phyloP scores from a whole-genome alignment of 2,329 filamentous ascomycete genomes.

The Rachicladosporium sp. region DNA sequence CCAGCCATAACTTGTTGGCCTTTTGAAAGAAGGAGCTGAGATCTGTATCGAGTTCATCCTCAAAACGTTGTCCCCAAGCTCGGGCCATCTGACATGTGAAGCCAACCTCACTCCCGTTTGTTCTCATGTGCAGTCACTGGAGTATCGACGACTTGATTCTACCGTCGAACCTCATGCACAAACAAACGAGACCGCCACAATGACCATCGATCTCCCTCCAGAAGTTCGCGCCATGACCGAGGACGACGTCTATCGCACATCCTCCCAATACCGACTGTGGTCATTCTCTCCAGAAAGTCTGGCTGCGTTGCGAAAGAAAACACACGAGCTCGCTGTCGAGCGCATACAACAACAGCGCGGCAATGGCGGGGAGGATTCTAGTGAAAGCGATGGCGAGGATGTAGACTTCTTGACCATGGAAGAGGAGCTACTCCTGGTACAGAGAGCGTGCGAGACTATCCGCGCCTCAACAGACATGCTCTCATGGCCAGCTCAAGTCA shows the following conservation, averaged over 20 bases:
- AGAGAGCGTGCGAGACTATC: slow-evolving; percentile 55
- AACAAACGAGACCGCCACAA: neutral
- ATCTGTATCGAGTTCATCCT: no score
- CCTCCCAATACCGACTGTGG: slow-evolving; percentile 86
- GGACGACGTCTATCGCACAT: slow-evolving; percentile 80
- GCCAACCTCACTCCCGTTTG: neutral
- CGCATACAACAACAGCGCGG: slow-evolving; percentile 35
- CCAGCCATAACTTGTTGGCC: neutral
- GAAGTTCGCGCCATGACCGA: slow-evolving; percentile 48
- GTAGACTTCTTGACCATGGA: slow-evolving; percentile 71
- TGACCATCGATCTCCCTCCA: slow-evolving; percentile 4
- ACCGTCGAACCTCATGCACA: neutral
- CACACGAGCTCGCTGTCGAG: slow-evolving; percentile 66
- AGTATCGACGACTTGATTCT: no score
- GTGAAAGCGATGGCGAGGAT: slow-evolving; percentile 34
- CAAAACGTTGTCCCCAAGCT: no score
- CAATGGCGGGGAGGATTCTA: slow-evolving; percentile 21
- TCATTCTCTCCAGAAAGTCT: slow-evolving; percentile 71
- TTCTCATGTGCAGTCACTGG: neutral
- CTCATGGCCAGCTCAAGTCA: slow-evolving; percentile 47
- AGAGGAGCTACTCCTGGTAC: slow-evolving; percentile 72
- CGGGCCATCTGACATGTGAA: neutral
- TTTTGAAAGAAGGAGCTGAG: no score
- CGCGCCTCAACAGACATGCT: slow-evolving; percentile 43
- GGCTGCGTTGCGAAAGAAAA: slow-evolving; percentile 58